Evolutionary conservation across 345 rosid genomes (phyloP), one percentile per base, ranked within the genome.

Genomic region (Camelina neglecta): DNA sequence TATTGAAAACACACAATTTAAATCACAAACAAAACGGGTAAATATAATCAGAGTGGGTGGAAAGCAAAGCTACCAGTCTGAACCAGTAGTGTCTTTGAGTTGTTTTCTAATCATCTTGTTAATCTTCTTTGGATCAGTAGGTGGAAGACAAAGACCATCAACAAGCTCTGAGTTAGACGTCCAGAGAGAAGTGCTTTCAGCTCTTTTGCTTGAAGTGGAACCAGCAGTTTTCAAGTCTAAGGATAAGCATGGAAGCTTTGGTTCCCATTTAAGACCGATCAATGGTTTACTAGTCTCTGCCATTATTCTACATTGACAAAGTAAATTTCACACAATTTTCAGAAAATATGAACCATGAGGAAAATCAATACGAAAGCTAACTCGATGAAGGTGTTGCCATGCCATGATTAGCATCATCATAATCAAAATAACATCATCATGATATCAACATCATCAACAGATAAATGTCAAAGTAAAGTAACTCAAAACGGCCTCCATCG

Each of bases 201-300:
- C 77, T 68, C 41, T 55, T 33, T 69, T 83, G 13, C 50, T 53
- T 6, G 66, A 60, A 8, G 41, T 44, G 21, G 78, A 59, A 3
- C 23, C 64, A 24, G 71, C 64, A 24, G 71, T 36, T 21, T 18
- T 65, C 2, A 73, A 38, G 5, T 60, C 70, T 41, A 69, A 38
- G 20, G 84, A 61, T 8, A 85, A 72, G 60, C 65, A 58, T 7
- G 91, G 85, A 55, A 92, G 47, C 85, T 87, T 87, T 24, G 99
- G 99, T 75, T 90, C 84, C 97, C 97, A 94, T 48, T 81, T 84
- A 15, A 94, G 89, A 38, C 97, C 92, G 5, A 92, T 89, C 74
- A 84, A 60, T n/a, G 93, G 79, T 80, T 90, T 88, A n/a, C 54
- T 88, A n/a, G 58, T 76, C 79, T 81, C 90, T 7, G 72, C 50